Evolutionary conservation across 495 filamentous ascomycete species (phyloP).

Genomic region (Rostrohypoxylon terebratum): DNA sequence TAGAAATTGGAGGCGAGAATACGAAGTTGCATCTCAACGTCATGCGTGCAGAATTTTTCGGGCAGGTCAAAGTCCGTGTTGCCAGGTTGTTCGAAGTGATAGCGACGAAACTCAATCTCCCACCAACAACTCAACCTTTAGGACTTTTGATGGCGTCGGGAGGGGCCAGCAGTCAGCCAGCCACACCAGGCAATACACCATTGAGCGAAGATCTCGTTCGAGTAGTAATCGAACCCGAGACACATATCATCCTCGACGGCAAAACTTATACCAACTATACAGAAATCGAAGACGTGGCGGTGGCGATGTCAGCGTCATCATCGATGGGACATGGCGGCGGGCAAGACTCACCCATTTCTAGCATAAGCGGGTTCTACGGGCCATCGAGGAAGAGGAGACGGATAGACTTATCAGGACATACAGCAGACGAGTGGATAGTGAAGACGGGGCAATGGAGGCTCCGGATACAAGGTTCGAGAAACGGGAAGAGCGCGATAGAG

Average conservation of each 20-base stretch:
- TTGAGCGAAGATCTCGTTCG: constrained; percentile 78
- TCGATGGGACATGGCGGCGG: constrained; percentile 49
- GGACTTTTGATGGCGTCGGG: constrained; percentile 74
- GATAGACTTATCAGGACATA: constrained; percentile 50
- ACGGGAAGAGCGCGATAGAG: constrained; percentile 68
- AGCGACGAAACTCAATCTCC: constrained; percentile 80
- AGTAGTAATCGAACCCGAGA: constrained; percentile 73
- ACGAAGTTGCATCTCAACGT: constrained; percentile 70
- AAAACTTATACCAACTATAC: constrained; percentile 52
- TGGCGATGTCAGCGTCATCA: constrained; percentile 49
- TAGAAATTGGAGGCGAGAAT: constrained; percentile 79
- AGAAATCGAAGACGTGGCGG: constrained; percentile 46
- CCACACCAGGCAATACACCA: constrained; percentile 76
- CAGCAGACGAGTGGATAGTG: constrained; percentile 74
- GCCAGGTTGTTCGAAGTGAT: constrained; percentile 81
- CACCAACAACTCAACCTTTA: constrained; percentile 70
- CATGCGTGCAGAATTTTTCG: constrained; percentile 75
- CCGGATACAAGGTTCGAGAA: constrained; percentile 68
- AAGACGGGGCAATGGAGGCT: constrained; percentile 85
- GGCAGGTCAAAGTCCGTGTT: constrained; percentile 74
- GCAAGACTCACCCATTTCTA: constrained; percentile 54
- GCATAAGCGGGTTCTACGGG: constrained; percentile 25
- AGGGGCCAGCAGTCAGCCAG: constrained; percentile 63
- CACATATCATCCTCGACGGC: constrained; percentile 79
- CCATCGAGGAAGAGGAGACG: constrained; percentile 65